Evolutionary conservation across 2,329 filamentous ascomycete species (phyloP), one percentile per base, ranked within the genome.

Genomic region (Bipolaris gigantea): DNA sequence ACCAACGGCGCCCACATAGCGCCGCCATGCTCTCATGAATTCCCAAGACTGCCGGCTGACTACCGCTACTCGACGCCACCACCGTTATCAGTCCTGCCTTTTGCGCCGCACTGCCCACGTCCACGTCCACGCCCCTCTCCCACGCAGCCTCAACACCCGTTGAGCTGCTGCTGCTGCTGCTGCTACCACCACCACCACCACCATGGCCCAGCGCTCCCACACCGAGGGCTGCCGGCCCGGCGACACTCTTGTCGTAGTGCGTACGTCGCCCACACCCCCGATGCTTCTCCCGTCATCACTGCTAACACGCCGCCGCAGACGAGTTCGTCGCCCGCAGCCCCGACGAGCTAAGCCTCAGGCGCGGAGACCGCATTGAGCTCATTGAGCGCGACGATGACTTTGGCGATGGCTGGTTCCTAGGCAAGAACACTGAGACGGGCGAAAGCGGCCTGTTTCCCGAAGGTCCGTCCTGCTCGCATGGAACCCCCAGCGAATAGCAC

Each of bases 261-360:
- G 87, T 90, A 80, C 81, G 87, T 83, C 21, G 10, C 16, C 9
- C 42, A 51, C 46, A 27, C 30, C 50, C 41, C 19, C 45, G 16
- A 33, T 30, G 23, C 16, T 36, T 36, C 39, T 23, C 39, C n/a
- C 3, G 19, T 41, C 30, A 33, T 19, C 36, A 27, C 6, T 27
- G 15, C 57, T 65, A 46, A 61, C 59, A 44, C 11, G 25, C 39
- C 27, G 6, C 36, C 49, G 44, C 63, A 96, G 91, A 99, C 77
- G 92, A 97, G 76, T 97, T 99, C 74, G 81, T 87, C 64, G 92
- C 93, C 53, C 87, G 94, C 63, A 95, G 92, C 75, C 89, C 90
- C 53, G 94, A 99, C 77, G 94, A 99, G 80, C 82, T 99, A 70
- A 95, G 86, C 65, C 81, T 99, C 62, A 81, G 85, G 50, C 95